phyloP scores from a whole-genome alignment of 1,284 basidiomycete species.

The Gomphus sp. region DNA sequence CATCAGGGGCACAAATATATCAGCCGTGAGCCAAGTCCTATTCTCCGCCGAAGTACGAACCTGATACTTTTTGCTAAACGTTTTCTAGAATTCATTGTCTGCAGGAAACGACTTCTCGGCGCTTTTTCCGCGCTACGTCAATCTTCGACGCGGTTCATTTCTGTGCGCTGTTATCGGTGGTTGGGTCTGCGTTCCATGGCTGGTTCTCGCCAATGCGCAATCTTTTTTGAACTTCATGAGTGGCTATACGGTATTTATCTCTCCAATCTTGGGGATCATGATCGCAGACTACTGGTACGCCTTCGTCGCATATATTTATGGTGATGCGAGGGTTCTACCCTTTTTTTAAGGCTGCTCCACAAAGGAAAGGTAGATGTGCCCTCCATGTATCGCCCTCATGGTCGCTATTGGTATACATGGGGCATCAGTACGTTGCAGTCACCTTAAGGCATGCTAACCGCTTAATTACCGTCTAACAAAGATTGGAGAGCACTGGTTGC shows the following conservation, averaged over 20 bases:
- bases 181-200: slow-evolving; percentile 53
- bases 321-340: no score
- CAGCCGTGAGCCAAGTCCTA: slow-evolving; percentile 34
- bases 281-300: slow-evolving; percentile 16
- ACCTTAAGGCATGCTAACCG: neutral
- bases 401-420: slow-evolving; percentile 18
- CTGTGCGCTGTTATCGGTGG: slow-evolving; percentile 66
- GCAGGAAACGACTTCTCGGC: slow-evolving; percentile 74
- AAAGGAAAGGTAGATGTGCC: slow-evolving; percentile 18
- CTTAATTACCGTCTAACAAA: slow-evolving; percentile 24
- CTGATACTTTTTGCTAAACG: neutral
- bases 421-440: slow-evolving; percentile 15
- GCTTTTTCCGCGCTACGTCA: slow-evolving; percentile 58
- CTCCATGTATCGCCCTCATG: slow-evolving; percentile 17
- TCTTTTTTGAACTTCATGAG: slow-evolving; percentile 37
- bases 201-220: slow-evolving; percentile 37
- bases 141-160: slow-evolving; percentile 66
- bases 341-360: slow-evolving; percentile 14
- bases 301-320: neutral
- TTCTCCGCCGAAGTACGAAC: neutral
- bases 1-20: slow-evolving; percentile 56
- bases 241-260: slow-evolving; percentile 22
- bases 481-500: slow-evolving; percentile 67
- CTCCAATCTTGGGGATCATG: slow-evolving; percentile 20
- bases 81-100: slow-evolving; percentile 47